phyloP scores from a whole-genome alignment of 2,329 filamentous ascomycete genomes.

The Nothophaeocryptopus gaeumannii region DNA sequence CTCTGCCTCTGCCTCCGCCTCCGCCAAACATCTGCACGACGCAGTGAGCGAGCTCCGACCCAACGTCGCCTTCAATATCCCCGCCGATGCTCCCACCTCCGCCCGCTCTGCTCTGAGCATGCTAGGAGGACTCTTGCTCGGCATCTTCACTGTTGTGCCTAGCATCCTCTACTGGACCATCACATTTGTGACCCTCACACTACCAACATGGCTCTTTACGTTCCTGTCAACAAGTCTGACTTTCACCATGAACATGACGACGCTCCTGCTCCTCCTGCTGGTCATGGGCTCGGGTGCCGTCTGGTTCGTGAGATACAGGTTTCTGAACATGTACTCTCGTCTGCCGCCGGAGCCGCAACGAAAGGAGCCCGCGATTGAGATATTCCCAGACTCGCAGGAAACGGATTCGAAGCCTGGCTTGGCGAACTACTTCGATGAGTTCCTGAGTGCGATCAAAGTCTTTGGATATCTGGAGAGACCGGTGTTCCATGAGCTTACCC shows the following conservation, averaged over 20 bases:
- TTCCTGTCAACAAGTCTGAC: constrained; percentile 90
- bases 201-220: constrained; percentile 85
- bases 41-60: constrained; percentile 5
- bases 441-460: constrained; percentile 96
- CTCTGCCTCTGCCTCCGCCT: neutral
- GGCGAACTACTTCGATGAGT: constrained; percentile 96
- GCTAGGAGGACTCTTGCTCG: constrained; percentile 34
- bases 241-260: constrained; percentile 98
- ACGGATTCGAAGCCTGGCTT: constrained; percentile 85
- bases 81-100: constrained; percentile 17
- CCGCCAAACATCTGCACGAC: constrained; percentile 9
- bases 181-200: constrained; percentile 79
- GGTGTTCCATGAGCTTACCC: constrained; percentile 94
- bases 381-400: constrained; percentile 91
- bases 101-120: constrained; percentile 29
- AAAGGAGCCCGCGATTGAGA: constrained; percentile 90
- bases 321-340: constrained; percentile 94
- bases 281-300: constrained; percentile 78
- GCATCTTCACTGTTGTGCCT: constrained; percentile 49
- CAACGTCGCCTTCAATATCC: constrained; percentile 14
- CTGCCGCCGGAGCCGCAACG: constrained; percentile 91
- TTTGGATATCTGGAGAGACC: constrained; percentile 95
- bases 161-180: constrained; percentile 72
- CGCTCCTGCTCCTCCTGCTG: constrained; percentile 77
- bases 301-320: constrained; percentile 93